A percentile compares a stretch with the other conserved stretches of the same genome.
Evolutionary conservation across 1,139 yeast species (phyloP).

Genomic region (Yamadazyma trypodendri): DNA sequence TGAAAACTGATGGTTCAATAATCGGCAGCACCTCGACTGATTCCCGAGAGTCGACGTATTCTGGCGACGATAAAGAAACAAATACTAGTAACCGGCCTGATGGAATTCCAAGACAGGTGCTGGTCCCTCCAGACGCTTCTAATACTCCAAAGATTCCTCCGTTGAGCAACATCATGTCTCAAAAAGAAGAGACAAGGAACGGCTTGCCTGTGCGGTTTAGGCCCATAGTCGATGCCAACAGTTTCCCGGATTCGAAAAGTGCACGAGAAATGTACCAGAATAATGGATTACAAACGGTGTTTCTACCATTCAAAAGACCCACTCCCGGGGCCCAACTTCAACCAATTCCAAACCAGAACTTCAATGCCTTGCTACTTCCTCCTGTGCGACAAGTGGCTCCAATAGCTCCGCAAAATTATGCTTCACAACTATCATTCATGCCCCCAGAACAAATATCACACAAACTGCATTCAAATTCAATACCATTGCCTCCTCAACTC

Average conservation of each 20-base stretch:
- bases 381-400: slow-evolving; percentile 4
- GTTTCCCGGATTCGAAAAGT: neutral
- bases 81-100: too few species aligned
- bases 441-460: neutral
- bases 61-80: neutral
- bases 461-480: neutral
- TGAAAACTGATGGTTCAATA: neutral
- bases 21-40: neutral
- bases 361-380: slow-evolving; percentile 3
- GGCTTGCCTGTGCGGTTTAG: slow-evolving; percentile 5
- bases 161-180: slow-evolving; percentile 1
- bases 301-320: slow-evolving; percentile 8
- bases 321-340: neutral
- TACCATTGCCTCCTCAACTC: neutral
- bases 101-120: too few species aligned
- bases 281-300: slow-evolving; percentile 11
- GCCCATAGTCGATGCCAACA: slow-evolving; percentile 4
- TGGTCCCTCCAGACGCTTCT: too few species aligned
- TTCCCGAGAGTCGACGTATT: neutral
- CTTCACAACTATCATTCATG: neutral
- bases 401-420: neutral
- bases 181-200: neutral
- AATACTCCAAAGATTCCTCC: slow-evolving; percentile 1
- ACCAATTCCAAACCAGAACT: neutral
- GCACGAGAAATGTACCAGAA: slow-evolving; percentile 5